These are phyloP conservation scores for Claviceps citrina DNA, from an alignment of 2,329 filamentous ascomycete genomes.

Conservation along the genomic window DNA sequence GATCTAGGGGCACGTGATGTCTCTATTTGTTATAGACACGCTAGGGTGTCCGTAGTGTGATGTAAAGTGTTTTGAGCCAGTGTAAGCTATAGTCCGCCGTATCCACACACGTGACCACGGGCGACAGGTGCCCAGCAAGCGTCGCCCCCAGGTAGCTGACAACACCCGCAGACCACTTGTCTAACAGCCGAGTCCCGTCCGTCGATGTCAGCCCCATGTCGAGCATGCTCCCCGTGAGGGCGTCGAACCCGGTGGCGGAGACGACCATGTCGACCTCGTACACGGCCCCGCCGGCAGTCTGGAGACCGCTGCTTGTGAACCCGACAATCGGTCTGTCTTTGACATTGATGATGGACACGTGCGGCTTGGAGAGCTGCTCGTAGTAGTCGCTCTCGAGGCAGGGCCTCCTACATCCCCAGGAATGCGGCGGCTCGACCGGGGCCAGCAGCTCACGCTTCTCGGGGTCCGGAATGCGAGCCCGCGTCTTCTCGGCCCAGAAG, in stretches of 20 bases:
- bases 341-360: constrained; percentile 28
- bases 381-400: constrained; percentile 29
- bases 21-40: too few species aligned
- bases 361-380: constrained; percentile 30
- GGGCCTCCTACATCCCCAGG: constrained; percentile 37
- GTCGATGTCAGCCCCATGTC: background rate
- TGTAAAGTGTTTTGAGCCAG: too few species aligned
- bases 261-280: constrained; percentile 29
- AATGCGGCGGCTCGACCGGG: constrained; percentile 30
- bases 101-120: too few species aligned
- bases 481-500: constrained; percentile 39
- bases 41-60: too few species aligned
- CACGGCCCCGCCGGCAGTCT: constrained; percentile 24
- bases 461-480: constrained; percentile 33
- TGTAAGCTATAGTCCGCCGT: too few species aligned
- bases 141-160: background rate
- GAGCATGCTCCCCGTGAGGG: background rate
- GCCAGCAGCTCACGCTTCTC: constrained; percentile 34
- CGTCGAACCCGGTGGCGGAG: constrained; percentile 28
- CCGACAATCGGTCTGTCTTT: constrained; percentile 23
- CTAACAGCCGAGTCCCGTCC: background rate
- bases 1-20: too few species aligned
- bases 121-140: too few species aligned
- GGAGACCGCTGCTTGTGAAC: constrained; percentile 27
- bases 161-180: background rate